Evolutionary conservation across 2,329 filamentous ascomycete genomes (phyloP).

Genomic region (Penicillium rolfsii): DNA sequence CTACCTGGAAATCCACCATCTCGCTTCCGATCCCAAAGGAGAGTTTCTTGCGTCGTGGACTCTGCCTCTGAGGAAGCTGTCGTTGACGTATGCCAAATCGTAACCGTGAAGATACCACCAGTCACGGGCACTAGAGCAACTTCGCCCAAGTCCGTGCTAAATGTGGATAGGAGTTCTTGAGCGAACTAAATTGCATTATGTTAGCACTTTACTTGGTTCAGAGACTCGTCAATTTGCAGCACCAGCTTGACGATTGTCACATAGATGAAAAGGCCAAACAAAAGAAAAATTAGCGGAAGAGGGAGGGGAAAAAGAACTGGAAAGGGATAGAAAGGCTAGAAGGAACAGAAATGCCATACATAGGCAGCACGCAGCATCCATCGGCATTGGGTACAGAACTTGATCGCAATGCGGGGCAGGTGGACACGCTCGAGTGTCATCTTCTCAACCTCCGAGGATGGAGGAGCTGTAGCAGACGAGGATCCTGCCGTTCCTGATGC

Average conservation of each 20-base stretch:
- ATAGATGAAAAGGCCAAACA: not conserved
- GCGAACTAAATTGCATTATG: conserved; percentile 65
- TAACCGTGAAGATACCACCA: conserved; percentile 79
- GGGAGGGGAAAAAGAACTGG: no score
- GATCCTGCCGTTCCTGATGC: conserved; percentile 7
- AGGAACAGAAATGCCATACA: conserved; percentile 54
- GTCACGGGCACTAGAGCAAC: conserved; percentile 83
- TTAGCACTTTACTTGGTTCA: not conserved
- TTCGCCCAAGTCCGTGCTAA: conserved; percentile 80
- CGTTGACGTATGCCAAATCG: conserved; percentile 53
- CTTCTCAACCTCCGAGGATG: conserved; percentile 6
- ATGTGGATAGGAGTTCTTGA: conserved; percentile 94
- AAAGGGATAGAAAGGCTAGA: not conserved
- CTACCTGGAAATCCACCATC: conserved; percentile 84
- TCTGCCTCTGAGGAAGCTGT: conserved; percentile 15
- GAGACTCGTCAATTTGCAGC: not conserved
- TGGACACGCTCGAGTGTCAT: conserved; percentile 32
- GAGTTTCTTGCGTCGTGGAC: conserved; percentile 49
- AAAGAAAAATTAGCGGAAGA: not conserved
- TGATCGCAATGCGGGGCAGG: conserved; percentile 79
- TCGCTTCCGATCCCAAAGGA: conserved; percentile 84
- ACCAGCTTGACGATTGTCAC: not conserved
- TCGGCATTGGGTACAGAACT: conserved; percentile 91
- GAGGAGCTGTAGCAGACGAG: not conserved
- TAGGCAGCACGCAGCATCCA: conserved; percentile 89